Base-by-base conservation (phyloP, 352 stramenopile genomes). In the Globisporangium viniferum region DNA sequence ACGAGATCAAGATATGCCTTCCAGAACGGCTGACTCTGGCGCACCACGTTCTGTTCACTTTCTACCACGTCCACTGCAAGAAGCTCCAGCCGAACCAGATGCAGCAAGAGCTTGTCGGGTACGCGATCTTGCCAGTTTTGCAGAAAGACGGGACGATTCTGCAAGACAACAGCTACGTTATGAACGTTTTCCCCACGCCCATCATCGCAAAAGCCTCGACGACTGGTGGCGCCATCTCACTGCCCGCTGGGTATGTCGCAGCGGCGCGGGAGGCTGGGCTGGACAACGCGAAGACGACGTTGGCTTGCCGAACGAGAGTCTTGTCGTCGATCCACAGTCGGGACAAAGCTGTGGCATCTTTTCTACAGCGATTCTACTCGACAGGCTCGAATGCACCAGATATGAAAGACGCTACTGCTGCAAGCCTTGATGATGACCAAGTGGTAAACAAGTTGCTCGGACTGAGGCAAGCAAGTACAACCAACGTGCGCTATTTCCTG, bases 1-100 rank as follows among this genome's bases (percentile, higher is more conserved):
- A 79, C 49, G 86, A 94, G 59, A 77, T 94, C 55, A 94, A 94
- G 60, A 71, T 94, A 41, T 80, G 73, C 39, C 73, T 94, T 10
- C 86, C 86, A 2, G 74, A 83, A 65, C 65, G 66, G 31, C 70
- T 94, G 22, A 82, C 79, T n/a, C 27, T 22, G 5, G 48, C 49
- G 0, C 82, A 94, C 49, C 80, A 91, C 53, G 61, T 94, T 15
- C 64, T 91, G 1, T 89, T 92, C 69, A 90, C 79, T 9, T 91
- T 94, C 58, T 92, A 88, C 56, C 86, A 94, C 68, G 84, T 94
- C 0, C 84, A 94, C 63, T 94, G 86, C 76, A 94, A 94, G 67
- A 94, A 92, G 46, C 58, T 92, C 2, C 75, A 78, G 35, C 69
- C 74, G 0, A 77, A 73, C 29, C 82, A 94, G 55, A 75, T 75